Evolutionary conservation across 2,329 filamentous ascomycete species (phyloP).

Genomic region (Penicillium corylophilum): DNA sequence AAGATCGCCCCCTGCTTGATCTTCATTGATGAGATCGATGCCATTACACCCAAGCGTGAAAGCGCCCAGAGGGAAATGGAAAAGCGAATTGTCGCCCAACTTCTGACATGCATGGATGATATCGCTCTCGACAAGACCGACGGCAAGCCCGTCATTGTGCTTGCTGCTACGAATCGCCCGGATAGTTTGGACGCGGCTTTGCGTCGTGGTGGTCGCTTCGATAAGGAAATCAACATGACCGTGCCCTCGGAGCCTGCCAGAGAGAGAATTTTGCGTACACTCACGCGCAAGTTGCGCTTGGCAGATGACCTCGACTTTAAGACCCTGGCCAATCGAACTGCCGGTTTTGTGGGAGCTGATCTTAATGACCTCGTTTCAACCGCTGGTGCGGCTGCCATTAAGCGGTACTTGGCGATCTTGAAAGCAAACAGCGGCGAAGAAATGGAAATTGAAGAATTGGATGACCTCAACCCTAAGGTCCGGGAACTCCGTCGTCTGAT

Average conservation of each 20-base stretch:
- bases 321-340: slow-evolving; percentile 75
- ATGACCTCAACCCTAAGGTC: slow-evolving; percentile 40
- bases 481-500: slow-evolving; percentile 54
- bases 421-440: slow-evolving; percentile 43
- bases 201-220: slow-evolving; percentile 72
- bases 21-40: slow-evolving; percentile 90
- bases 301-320: slow-evolving; percentile 70
- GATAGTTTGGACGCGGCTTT: slow-evolving; percentile 81
- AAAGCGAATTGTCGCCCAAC: slow-evolving; percentile 77
- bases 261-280: slow-evolving; percentile 71
- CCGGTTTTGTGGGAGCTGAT: slow-evolving; percentile 91
- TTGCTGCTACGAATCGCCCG: slow-evolving; percentile 86
- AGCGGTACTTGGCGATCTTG: slow-evolving; percentile 57
- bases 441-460: slow-evolving; percentile 55
- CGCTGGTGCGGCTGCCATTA: slow-evolving; percentile 64
- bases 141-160: slow-evolving; percentile 78
- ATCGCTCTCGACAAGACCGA: slow-evolving; percentile 69
- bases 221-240: slow-evolving; percentile 80
- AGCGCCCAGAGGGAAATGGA: slow-evolving; percentile 85
- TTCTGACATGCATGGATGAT: slow-evolving; percentile 83
- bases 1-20: slow-evolving; percentile 82
- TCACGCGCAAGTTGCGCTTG: slow-evolving; percentile 66
- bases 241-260: slow-evolving; percentile 79
- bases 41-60: slow-evolving; percentile 82
- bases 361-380: slow-evolving; percentile 69